A percentile compares a stretch with the other conserved stretches of the same genome.
Evolutionary conservation across 2,329 filamentous ascomycete genomes (phyloP).

Genomic region (Hymenoscyphus repandus): DNA sequence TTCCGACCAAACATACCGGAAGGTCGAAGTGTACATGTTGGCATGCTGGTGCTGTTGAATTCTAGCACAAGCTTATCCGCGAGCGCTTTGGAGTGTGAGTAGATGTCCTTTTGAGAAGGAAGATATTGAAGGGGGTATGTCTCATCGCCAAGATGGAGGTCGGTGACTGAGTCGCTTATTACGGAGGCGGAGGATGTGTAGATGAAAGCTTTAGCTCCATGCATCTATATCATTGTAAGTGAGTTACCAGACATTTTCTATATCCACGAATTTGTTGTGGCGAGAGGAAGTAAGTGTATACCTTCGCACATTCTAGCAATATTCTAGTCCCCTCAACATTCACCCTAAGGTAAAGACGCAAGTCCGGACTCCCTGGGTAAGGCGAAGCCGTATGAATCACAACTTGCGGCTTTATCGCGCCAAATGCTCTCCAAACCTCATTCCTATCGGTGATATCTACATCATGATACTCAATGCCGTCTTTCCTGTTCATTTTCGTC

Average conservation of each 20-base stretch:
- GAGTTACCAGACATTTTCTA: too few relatives aligned
- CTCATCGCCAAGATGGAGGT: conserved; percentile 43
- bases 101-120: conserved; percentile 15
- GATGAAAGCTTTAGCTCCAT: conserved; percentile 45
- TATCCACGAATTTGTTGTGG: not conserved
- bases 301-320: conserved; percentile 37
- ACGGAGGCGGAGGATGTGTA: conserved; percentile 47
- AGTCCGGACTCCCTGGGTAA: conserved; percentile 33
- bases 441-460: conserved; percentile 42
- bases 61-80: conserved; percentile 16
- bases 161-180: conserved; percentile 38
- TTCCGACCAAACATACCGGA: conserved; percentile 46
- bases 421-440: conserved; percentile 36
- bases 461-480: conserved; percentile 42
- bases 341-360: conserved; percentile 39
- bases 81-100: conserved; percentile 18
- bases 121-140: conserved; percentile 15
- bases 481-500: conserved; percentile 58
- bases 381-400: conserved; percentile 46
- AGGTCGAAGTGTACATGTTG: conserved; percentile 44
- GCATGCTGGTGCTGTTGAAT: conserved; percentile 32
- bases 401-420: conserved; percentile 37
- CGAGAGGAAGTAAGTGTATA: conserved; percentile 41
- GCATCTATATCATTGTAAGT: conserved; percentile 35
- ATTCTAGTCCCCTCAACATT: conserved; percentile 46